These are phyloP conservation scores for Hippophae tibetana DNA, from an alignment of 306 rosid species.

Conservation along the genomic window DNA sequence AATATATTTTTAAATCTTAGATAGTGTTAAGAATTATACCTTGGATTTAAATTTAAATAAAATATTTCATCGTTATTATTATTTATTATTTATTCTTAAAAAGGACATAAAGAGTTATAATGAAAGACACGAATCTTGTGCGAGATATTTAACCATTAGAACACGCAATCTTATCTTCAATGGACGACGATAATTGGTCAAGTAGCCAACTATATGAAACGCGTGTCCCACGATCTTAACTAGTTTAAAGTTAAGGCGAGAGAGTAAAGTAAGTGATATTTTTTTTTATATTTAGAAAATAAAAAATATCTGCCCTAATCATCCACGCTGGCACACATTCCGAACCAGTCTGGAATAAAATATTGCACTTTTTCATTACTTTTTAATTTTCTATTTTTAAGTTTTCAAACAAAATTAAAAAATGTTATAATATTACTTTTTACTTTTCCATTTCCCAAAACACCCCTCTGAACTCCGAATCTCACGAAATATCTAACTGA, in stretches of 20 bases:
- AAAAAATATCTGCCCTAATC: constrained; percentile 29
- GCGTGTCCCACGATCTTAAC: not conserved
- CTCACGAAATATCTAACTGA: constrained; percentile 20
- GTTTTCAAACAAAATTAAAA: not conserved
- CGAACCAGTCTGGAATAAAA: constrained; percentile 26
- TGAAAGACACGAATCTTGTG: too few relatives aligned
- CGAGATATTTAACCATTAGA: too few relatives aligned
- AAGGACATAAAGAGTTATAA: too few relatives aligned
- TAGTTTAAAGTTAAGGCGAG: not conserved
- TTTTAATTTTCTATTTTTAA: not conserved
- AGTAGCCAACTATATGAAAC: too few relatives aligned
- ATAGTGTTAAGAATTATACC: too few relatives aligned
- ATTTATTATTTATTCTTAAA: too few relatives aligned
- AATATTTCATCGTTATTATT: too few relatives aligned
- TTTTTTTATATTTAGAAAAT: constrained; percentile 27
- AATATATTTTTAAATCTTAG: too few relatives aligned
- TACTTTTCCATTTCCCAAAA: constrained; percentile 21
- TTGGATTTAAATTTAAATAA: too few relatives aligned
- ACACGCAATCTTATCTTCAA: not conserved
- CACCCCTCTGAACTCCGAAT: constrained; percentile 6
- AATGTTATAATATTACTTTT: not conserved
- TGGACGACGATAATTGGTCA: not conserved
- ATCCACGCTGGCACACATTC: constrained; percentile 36
- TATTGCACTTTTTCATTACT: constrained; percentile 34
- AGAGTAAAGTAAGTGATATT: not conserved